phyloP scores from a whole-genome alignment of 1,139 yeast genomes.

The Yamadazyma conglobata region DNA sequence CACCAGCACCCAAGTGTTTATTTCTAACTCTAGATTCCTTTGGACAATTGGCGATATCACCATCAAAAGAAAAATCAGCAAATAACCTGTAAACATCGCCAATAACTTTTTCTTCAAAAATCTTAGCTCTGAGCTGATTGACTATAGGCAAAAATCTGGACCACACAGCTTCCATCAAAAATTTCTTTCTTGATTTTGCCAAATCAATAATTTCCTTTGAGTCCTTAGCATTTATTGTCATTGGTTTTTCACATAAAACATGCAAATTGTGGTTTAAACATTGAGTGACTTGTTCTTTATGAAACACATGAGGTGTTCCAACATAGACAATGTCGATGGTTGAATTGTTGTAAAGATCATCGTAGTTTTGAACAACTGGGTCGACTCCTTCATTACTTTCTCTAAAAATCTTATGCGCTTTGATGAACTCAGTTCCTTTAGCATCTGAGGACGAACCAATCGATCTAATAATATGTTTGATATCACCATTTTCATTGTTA shows the following conservation, averaged over 20 bases:
- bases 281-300: conserved; percentile 45
- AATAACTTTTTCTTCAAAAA: conserved; percentile 43
- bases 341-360: conserved; percentile 38
- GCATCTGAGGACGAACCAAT: conserved; percentile 28
- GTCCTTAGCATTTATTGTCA: conserved; percentile 50
- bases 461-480: conserved; percentile 27
- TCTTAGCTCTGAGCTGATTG: conserved; percentile 30
- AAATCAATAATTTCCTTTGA: conserved; percentile 40
- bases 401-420: conserved; percentile 2
- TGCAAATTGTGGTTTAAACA: conserved; percentile 52
- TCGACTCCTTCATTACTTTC: conserved; percentile 8
- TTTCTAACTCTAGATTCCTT: conserved; percentile 32
- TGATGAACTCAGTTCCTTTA: conserved; percentile 27
- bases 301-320: conserved; percentile 58
- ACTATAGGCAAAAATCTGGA: conserved; percentile 58
- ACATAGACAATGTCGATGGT: conserved; percentile 53
- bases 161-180: conserved; percentile 67
- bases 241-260: conserved; percentile 61
- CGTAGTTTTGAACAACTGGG: conserved; percentile 23
- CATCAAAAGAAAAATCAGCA: conserved; percentile 11
- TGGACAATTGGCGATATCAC: conserved; percentile 15
- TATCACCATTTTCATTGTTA: conserved; percentile 18
- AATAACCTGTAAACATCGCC: conserved; percentile 11
- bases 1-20: conserved; percentile 56
- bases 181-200: conserved; percentile 45